Conservation (phyloP, 2,329 filamentous ascomycete genomes). For the Sporothrix euskadiensis region DNA sequence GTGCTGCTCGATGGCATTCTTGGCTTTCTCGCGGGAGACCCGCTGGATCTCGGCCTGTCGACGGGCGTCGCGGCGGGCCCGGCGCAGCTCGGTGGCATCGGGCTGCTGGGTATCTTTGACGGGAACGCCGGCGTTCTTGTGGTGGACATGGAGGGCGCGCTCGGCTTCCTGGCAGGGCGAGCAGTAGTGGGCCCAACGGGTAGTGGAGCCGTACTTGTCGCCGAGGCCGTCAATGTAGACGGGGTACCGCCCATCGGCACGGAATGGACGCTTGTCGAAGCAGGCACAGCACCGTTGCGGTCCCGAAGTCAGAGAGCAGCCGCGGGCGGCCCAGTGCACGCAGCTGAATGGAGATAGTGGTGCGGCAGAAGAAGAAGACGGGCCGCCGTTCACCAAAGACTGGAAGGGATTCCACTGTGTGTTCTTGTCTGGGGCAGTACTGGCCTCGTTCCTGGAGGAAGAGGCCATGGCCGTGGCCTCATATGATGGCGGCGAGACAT, state of each 20-base stretch:
- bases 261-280: constrained; percentile 12
- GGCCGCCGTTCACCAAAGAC: not conserved
- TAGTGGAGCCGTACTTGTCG: not conserved
- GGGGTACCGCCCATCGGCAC: constrained; percentile 23
- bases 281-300: constrained; percentile 26
- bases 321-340: constrained; percentile 21
- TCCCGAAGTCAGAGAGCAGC: constrained; percentile 21
- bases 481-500: constrained; percentile 9
- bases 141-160: not conserved
- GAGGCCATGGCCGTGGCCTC: constrained; percentile 5
- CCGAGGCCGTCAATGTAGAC: constrained; percentile 23
- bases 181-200: constrained; percentile 29
- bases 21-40: not conserved
- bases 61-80: not conserved
- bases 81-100: not conserved
- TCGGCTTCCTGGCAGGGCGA: constrained; percentile 9
- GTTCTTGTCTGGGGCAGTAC: not conserved
- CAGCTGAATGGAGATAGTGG: not conserved
- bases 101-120: not conserved
- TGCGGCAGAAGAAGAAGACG: not conserved
- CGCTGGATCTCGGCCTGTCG: not conserved
- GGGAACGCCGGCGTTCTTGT: not conserved
- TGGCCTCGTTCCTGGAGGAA: not conserved
- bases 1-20: not conserved
- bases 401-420: not conserved